These are phyloP conservation scores for Podospora pseudoanserina DNA, from an alignment of 495 filamentous ascomycete species.

Conservation along the genomic window DNA sequence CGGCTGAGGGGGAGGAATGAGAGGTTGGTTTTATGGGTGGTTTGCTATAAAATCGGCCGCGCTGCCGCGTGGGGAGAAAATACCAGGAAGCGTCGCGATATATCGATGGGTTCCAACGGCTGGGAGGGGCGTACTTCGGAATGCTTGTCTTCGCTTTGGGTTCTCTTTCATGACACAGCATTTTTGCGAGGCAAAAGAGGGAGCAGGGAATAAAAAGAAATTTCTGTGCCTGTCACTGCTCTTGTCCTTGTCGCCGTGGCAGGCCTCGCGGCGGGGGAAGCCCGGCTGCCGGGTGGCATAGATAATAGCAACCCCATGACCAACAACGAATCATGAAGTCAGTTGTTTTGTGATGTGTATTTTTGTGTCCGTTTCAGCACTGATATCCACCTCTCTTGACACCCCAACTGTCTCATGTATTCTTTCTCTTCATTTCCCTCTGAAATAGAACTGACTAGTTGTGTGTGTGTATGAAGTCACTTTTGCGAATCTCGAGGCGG, in stretches of 20 bases:
- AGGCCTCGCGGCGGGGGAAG: not conserved
- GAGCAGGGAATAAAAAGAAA: conserved; percentile 25
- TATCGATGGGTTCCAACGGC: conserved; percentile 34
- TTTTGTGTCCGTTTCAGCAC: too few species aligned
- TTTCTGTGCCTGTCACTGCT: not conserved
- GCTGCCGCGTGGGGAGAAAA: conserved; percentile 24
- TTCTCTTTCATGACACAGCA: conserved; percentile 19
- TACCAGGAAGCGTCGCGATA: conserved; percentile 21
- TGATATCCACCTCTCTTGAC: too few species aligned
- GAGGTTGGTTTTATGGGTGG: conserved; percentile 14
- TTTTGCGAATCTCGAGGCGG: too few species aligned
- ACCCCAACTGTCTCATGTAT: too few species aligned
- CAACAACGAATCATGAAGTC: not conserved
- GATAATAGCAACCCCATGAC: not conserved
- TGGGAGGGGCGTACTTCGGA: conserved; percentile 39
- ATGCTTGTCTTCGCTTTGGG: conserved; percentile 39
- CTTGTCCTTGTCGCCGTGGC: not conserved
- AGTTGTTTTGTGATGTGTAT: not conserved
- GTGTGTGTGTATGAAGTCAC: too few species aligned
- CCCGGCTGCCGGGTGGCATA: not conserved
- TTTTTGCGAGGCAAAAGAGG: conserved; percentile 32
- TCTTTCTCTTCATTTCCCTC: too few species aligned
- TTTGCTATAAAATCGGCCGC: conserved; percentile 23
- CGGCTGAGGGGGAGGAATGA: conserved; percentile 13
- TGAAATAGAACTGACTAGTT: too few species aligned